phyloP scores from a whole-genome alignment of 306 rosid genomes.

The Citrullus amarus region DNA sequence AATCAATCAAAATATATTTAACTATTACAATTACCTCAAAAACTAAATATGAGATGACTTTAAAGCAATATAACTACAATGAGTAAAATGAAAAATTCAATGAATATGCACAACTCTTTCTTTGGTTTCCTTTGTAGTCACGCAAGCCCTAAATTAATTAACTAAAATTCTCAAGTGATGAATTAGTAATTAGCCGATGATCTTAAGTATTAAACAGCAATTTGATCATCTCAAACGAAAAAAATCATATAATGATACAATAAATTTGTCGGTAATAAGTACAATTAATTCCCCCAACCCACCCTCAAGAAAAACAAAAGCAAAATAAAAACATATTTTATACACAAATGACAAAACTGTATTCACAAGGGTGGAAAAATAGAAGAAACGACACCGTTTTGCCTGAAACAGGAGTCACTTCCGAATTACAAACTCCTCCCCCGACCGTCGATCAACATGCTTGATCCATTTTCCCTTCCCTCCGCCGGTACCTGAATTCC shows the following conservation, averaged over 20 bases:
- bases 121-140: background rate
- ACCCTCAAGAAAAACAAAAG: background rate
- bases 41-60: background rate
- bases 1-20: background rate
- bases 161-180: no score
- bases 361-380: background rate
- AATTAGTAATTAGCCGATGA: no score
- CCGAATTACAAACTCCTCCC: slow-evolving; percentile 67
- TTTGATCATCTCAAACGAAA: background rate
- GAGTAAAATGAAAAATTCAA: background rate
- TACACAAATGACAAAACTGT: background rate
- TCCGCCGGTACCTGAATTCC: slow-evolving; percentile 14
- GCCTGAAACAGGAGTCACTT: slow-evolving; percentile 13
- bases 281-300: background rate
- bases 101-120: background rate
- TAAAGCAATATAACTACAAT: background rate
- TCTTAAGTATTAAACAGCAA: background rate
- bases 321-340: background rate
- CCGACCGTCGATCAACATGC: slow-evolving; percentile 73
- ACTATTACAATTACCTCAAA: background rate
- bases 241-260: background rate
- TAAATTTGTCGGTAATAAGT: background rate
- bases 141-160: background rate
- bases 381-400: background rate
- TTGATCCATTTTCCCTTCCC: slow-evolving; percentile 50